These are phyloP conservation scores for Ceriops tagal DNA, from an alignment of 345 rosid genomes.

Conservation along the genomic window DNA sequence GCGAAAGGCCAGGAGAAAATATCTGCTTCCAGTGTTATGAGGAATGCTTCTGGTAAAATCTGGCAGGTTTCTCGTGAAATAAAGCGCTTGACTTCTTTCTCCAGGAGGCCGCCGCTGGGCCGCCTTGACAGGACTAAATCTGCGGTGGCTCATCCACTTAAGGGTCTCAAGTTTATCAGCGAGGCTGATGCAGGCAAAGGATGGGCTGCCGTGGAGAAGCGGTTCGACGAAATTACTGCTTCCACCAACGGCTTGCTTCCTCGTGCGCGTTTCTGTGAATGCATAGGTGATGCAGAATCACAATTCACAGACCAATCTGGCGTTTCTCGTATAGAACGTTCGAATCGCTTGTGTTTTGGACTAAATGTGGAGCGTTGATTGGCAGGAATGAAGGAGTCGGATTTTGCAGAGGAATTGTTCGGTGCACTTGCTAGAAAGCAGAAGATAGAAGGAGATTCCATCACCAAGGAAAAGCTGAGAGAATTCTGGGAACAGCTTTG, in stretches of 20 bases:
- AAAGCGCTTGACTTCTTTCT: conserved; percentile 49
- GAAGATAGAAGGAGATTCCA: conserved; percentile 47
- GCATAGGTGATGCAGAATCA: conserved; percentile 43
- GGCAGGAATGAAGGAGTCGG: conserved; percentile 76
- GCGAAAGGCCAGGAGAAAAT: conserved; percentile 50
- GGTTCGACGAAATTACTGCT: conserved; percentile 57
- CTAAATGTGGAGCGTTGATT: not conserved
- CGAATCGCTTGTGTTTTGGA: not conserved
- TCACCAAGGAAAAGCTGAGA: conserved; percentile 41
- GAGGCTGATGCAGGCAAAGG: conserved; percentile 64
- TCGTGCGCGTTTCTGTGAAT: conserved; percentile 55
- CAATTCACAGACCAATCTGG: too few relatives aligned
- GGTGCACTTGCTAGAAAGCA: conserved; percentile 60
- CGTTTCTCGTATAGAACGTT: not conserved
- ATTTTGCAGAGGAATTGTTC: conserved; percentile 64
- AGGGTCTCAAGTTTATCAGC: conserved; percentile 74
- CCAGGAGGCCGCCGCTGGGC: conserved; percentile 36
- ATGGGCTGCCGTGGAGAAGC: conserved; percentile 62
- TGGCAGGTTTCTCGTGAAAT: conserved; percentile 64
- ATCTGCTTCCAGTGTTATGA: conserved; percentile 31
- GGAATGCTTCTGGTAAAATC: conserved; percentile 47
- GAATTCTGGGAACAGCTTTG: conserved; percentile 82
- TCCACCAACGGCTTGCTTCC: conserved; percentile 42
- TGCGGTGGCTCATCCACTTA: conserved; percentile 58
- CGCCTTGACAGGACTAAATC: conserved; percentile 64